Evolutionary conservation across 2,329 filamentous ascomycete genomes (phyloP), one percentile per base, ranked within the genome.

Genomic region (Davidsoniella virescens): DNA sequence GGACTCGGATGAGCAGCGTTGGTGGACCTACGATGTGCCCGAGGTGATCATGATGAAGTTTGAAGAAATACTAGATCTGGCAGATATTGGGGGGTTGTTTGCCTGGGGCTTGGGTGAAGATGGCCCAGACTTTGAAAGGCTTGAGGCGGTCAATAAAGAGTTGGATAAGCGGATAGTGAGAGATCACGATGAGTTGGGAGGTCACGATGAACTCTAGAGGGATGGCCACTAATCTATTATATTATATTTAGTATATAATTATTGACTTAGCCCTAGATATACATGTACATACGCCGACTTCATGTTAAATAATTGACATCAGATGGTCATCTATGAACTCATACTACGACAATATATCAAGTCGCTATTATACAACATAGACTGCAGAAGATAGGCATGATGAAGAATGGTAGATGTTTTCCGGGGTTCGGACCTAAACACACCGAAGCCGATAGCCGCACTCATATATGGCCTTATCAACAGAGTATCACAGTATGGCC

Each of bases 51-150:
- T 61, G 10, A 65, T 67, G 51, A 87, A 87, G 64, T 76, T 85
- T 52, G 63, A 69, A 3, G 61, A 71, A 4, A 70, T 87, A 36
- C 68, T 84, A 2, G 64, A 68, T 26, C 66, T 67, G 29, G 70
- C 72, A 59, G 62, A 65, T 1, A 61, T 87, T 0, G 82, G 82
- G 1, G 83, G 84, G 14, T 75, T 84, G 4, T 85, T 87, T 70
- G 81, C 82, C 0, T 87, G 82, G 82, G 81, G 78, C 17, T 58
- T 87, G 52, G 82, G 80, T 2, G 81, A 87, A 63, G 82, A 87
- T 52, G 71, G 67, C 2, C 65, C 67, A 1, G 49, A 57, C 2
- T 75, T 68, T 52, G 56, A 59, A 17, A 68, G 68, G 50, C 59
- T 73, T 9, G 55, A 55, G 33, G 65, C 65, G 3, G 46, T 54